phyloP scores from a whole-genome alignment of 192 early-diverging fungal genomes.

The Backusella luteola region DNA sequence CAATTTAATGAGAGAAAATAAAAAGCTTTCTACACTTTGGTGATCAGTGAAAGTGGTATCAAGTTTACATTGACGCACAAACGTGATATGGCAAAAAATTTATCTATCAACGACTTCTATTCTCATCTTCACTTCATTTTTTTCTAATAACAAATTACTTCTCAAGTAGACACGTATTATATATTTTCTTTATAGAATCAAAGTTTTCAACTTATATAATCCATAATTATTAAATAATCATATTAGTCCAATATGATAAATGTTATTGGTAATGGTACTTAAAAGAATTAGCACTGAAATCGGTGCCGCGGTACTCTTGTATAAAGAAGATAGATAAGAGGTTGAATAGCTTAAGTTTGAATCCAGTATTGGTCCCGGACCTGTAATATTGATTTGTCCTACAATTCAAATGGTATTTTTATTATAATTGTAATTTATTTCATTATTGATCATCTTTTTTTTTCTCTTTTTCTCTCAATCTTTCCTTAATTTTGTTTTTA shows the following conservation, averaged over 20 bases:
- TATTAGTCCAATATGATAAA: neutral
- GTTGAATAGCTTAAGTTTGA: neutral
- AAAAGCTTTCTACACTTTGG: neutral
- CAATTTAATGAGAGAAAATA: neutral
- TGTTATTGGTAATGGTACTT: neutral
- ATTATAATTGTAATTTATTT: neutral
- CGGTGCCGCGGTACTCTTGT: neutral
- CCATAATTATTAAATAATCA: neutral
- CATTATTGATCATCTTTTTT: neutral
- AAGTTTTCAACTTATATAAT: neutral
- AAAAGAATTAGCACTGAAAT: neutral
- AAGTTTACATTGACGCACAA: neutral
- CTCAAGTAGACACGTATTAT: neutral
- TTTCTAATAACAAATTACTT: neutral
- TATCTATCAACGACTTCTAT: neutral
- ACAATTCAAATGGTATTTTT: neutral
- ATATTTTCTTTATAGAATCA: neutral
- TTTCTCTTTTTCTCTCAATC: neutral
- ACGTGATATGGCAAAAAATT: neutral
- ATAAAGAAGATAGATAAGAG: neutral
- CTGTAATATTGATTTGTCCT: conserved; percentile 7
- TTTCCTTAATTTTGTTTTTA: neutral
- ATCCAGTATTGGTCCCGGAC: neutral
- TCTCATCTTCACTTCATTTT: neutral
- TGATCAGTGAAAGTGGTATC: neutral